Evolutionary conservation across 2,329 filamentous ascomycete genomes (phyloP).

Genomic region (Aspergillus fijiensis): DNA sequence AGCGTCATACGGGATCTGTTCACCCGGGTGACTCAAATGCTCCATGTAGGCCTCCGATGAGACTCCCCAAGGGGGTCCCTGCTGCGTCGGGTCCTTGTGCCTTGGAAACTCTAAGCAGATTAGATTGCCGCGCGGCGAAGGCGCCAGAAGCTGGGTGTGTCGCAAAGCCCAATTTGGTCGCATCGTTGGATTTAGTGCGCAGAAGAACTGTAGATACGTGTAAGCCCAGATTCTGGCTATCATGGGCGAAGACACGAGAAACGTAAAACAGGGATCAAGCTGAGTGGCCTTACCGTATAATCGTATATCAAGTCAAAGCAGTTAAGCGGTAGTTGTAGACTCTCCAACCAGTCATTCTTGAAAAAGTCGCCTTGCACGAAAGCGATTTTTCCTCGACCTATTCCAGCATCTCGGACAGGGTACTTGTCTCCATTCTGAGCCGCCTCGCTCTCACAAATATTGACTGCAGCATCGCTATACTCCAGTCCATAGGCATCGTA

Average conservation of each 20-base stretch:
- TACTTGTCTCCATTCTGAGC: conserved; percentile 36
- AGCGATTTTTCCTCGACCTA: conserved; percentile 48
- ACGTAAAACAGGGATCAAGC: neutral
- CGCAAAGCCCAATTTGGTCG: conserved; percentile 59
- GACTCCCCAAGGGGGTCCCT: conserved; percentile 72
- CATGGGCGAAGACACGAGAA: neutral
- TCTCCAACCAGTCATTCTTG: conserved; percentile 12
- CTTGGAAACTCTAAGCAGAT: conserved; percentile 77
- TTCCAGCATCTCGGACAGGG: conserved; percentile 5
- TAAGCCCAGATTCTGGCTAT: neutral
- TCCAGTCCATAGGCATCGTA: conserved; percentile 77
- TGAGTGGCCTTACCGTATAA: conserved; percentile 52
- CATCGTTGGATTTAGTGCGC: conserved; percentile 55
- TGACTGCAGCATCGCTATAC: conserved; percentile 16
- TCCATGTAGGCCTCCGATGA: conserved; percentile 69
- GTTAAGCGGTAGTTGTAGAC: conserved; percentile 1
- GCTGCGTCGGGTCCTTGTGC: conserved; percentile 62
- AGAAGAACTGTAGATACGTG: conserved; percentile 55
- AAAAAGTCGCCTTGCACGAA: conserved; percentile 59
- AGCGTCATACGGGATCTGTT: conserved; percentile 62
- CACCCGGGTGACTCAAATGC: conserved; percentile 68
- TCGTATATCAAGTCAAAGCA: conserved; percentile 23
- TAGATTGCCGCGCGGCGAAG: conserved; percentile 49
- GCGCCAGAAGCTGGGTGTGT: conserved; percentile 54
- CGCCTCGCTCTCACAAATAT: conserved; percentile 30